Conservation (phyloP, 1,284 basidiomycete genomes). For the Naganishia sp. region DNA sequence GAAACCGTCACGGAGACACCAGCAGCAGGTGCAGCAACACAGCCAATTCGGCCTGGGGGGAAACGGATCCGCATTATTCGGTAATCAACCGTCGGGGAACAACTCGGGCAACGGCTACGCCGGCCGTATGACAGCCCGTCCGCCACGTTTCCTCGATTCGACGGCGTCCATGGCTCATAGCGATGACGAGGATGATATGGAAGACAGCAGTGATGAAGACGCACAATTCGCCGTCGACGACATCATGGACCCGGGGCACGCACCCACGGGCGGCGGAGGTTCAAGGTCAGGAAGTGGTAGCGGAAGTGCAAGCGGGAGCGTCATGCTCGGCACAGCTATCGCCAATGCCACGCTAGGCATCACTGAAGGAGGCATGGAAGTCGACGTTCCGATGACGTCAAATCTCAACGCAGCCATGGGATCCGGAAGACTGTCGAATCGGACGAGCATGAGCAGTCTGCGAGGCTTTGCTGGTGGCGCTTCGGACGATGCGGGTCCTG, state of each 20-base stretch:
- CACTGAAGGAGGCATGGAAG: slow-evolving; percentile 27
- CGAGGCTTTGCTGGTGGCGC: not conserved
- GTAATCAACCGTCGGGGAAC: not conserved
- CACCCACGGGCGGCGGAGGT: not conserved
- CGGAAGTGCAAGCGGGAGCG: slow-evolving; percentile 20
- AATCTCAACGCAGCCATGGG: not conserved
- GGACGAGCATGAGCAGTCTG: slow-evolving; percentile 16
- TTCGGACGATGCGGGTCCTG: not conserved
- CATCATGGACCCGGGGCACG: slow-evolving; percentile 9
- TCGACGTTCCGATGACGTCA: slow-evolving; percentile 25
- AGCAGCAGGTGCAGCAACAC: not conserved
- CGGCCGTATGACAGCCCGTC: slow-evolving; percentile 7
- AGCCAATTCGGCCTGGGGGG: not conserved
- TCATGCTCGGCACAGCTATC: slow-evolving; percentile 1
- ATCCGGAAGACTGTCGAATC: slow-evolving; percentile 22
- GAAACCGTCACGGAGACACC: slow-evolving; percentile 18
- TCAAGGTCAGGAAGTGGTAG: slow-evolving; percentile 27
- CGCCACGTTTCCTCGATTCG: slow-evolving; percentile 20
- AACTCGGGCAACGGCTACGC: slow-evolving; percentile 21
- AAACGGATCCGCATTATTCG: not conserved
- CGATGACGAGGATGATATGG: slow-evolving; percentile 30
- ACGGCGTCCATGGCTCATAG: slow-evolving; percentile 18
- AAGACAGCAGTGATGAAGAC: slow-evolving; percentile 30
- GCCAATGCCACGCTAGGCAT: not conserved
- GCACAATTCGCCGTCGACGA: slow-evolving; percentile 34